Base-by-base conservation (phyloP, 1,139 yeast genomes). In the Sugiyamaella castrensis region DNA sequence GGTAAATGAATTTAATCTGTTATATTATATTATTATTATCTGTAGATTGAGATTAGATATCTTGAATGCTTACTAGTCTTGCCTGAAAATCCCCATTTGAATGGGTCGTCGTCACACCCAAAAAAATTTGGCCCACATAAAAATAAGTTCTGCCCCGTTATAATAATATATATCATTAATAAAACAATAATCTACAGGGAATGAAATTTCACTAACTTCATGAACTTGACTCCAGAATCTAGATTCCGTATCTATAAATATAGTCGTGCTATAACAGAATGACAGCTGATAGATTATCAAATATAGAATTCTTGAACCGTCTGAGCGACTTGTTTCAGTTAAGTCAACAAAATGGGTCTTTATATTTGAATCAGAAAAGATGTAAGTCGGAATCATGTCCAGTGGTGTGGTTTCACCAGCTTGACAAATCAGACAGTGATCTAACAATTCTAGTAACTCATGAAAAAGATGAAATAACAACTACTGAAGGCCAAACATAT, bases 311-410 rank as follows among this genome's bases (percentile, higher is more conserved):
- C 52, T 54, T 69, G 43, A 48, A 46, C 33, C 55, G 53, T 46
- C 60, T 69, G 31, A 54, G 55, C 5, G 51, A 46, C 46, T 59
- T 69, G 38, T 63, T 69, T 37, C 53, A 51, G 24, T 48, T 54
- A 24, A 57, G 66, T 37, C 57, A 64, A 37, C 53, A 63, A 73
- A 81, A 12, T 80, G 85, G 53, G 61, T 66, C 63, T 24, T 66
- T 60, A 6, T 57, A 15, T 40, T 50, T 65, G 45, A 54, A 57
- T 31, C 68, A 64, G 46, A 65, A 66, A 54, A 46, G 63, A 50
- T 48, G 69, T 64, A 56, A 40, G 68, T 19, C 5, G 24, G 24
- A n/a, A n/a, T n/a, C n/a, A n/a, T n/a, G n/a, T n/a, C n/a, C n/a
- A n/a, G n/a, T n/a, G n/a, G n/a, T n/a, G n/a, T n/a, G n/a, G n/a